Evolutionary conservation across 1,284 basidiomycete species (phyloP).

Genomic region (Ustilago loliicola): DNA sequence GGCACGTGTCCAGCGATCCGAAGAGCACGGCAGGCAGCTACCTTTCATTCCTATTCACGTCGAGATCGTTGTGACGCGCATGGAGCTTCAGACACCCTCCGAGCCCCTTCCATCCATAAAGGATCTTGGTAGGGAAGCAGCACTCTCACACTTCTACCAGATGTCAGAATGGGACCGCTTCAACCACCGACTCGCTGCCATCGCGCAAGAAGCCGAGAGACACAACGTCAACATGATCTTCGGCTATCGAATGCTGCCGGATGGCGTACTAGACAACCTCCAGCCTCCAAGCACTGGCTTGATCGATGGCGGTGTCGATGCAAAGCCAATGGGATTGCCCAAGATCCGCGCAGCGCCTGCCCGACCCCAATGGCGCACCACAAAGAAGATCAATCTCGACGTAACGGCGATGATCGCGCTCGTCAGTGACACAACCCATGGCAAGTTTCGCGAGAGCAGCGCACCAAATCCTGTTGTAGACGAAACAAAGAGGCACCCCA

Average conservation of each 20-base stretch:
- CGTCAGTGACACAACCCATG: slow-evolving; percentile 59
- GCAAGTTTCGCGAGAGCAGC: slow-evolving; percentile 17
- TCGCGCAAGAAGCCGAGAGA: slow-evolving; percentile 22
- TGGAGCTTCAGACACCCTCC: slow-evolving; percentile 34
- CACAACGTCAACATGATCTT: slow-evolving; percentile 40
- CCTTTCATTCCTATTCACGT: slow-evolving; percentile 32
- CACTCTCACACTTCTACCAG: slow-evolving; percentile 35
- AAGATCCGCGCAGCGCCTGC: slow-evolving; percentile 37
- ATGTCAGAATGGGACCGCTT: slow-evolving; percentile 47
- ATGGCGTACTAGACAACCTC: background rate
- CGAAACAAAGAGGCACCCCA: slow-evolving; percentile 28
- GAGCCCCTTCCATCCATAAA: slow-evolving; percentile 14
- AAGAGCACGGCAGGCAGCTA: slow-evolving; percentile 19
- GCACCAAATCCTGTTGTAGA: slow-evolving; percentile 9
- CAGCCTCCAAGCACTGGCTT: slow-evolving; percentile 18
- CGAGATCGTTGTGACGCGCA: slow-evolving; percentile 51
- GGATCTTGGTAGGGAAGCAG: slow-evolving; percentile 1
- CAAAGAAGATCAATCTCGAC: slow-evolving; percentile 58
- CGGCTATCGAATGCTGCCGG: slow-evolving; percentile 24
- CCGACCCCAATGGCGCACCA: slow-evolving; percentile 30
- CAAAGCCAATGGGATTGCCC: slow-evolving; percentile 21
- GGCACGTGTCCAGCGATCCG: slow-evolving; percentile 33
- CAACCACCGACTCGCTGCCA: slow-evolving; percentile 44
- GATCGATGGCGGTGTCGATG: background rate
- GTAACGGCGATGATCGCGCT: slow-evolving; percentile 63